Evolutionary conservation across 805 yeast species (phyloP).

Genomic region (Wickerhamiella parazyma): DNA sequence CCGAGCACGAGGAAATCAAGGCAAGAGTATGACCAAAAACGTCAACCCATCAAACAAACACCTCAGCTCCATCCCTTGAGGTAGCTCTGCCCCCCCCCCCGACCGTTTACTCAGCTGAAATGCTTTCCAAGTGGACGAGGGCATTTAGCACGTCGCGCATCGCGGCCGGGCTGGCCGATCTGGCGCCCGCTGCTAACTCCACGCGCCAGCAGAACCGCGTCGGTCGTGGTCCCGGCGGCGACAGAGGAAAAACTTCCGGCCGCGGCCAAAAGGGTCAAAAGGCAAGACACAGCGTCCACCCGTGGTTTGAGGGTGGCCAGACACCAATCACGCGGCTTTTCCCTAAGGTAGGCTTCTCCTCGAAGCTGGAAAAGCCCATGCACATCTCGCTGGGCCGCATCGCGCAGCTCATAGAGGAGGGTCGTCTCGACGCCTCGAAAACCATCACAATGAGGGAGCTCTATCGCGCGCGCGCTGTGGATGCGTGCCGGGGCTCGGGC

Average conservation of each 20-base stretch:
- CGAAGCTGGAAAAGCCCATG: constrained; percentile 21
- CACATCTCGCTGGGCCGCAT: constrained; percentile 57
- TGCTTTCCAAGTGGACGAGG: background rate
- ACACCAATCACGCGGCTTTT: constrained; percentile 76
- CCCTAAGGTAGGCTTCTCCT: constrained; percentile 77
- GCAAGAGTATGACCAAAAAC: too few relatives aligned
- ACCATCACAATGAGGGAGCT: constrained; percentile 61
- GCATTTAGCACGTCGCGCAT: constrained; percentile 7
- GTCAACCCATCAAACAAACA: too few relatives aligned
- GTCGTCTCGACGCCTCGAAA: constrained; percentile 40
- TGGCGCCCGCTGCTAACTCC: constrained; percentile 24
- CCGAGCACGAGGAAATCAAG: too few relatives aligned
- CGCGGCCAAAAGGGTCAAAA: constrained; percentile 98
- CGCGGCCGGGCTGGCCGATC: constrained; percentile 14
- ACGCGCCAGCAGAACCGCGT: constrained; percentile 39
- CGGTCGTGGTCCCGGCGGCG: constrained; percentile 92
- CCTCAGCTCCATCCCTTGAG: too few relatives aligned
- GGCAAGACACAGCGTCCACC: constrained; percentile 80
- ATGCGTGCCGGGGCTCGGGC: constrained; percentile 54
- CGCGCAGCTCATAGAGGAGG: constrained; percentile 53
- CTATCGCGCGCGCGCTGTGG: constrained; percentile 62
- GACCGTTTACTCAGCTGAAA: background rate
- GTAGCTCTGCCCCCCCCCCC: background rate
- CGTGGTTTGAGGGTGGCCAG: constrained; percentile 98
- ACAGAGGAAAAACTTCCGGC: constrained; percentile 84